phyloP scores from a whole-genome alignment of 2,329 filamentous ascomycete genomes.

The Monosporascus ibericus region DNA sequence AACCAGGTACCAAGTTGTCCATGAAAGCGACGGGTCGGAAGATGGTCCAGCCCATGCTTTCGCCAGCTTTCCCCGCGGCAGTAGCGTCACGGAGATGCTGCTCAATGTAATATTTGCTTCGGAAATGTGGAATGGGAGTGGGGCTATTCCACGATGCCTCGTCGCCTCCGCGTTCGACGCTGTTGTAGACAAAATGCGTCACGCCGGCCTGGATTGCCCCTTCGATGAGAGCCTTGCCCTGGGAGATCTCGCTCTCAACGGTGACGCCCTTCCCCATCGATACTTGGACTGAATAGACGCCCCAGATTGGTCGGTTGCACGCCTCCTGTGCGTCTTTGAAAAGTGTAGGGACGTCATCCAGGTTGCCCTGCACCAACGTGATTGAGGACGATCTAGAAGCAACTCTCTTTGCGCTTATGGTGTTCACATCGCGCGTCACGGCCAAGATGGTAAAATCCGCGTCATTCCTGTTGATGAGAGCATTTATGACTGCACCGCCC shows the following conservation, averaged over 20 bases:
- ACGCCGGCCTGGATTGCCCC: constrained; percentile 49
- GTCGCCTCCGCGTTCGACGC: constrained; percentile 56
- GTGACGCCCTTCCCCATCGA: constrained; percentile 30
- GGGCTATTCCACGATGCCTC: constrained; percentile 42
- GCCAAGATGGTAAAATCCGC: constrained; percentile 42
- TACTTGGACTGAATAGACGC: constrained; percentile 52
- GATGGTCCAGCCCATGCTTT: constrained; percentile 52
- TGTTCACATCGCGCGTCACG: constrained; percentile 48
- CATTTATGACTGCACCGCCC: constrained; percentile 36
- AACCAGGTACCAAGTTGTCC: constrained; percentile 40
- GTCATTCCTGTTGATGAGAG: constrained; percentile 26
- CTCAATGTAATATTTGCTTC: constrained; percentile 56
- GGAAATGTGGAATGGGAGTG: constrained; percentile 57
- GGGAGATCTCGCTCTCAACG: constrained; percentile 30
- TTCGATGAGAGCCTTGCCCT: constrained; percentile 55
- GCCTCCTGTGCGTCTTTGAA: constrained; percentile 31
- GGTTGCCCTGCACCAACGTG: constrained; percentile 42
- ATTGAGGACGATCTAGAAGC: constrained; percentile 33
- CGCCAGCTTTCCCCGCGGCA: constrained; percentile 25
- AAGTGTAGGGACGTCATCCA: constrained; percentile 43
- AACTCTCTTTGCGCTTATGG: constrained; percentile 41
- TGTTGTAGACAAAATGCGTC: constrained; percentile 57
- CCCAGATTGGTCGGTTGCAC: constrained; percentile 38
- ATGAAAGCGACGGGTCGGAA: constrained; percentile 58
- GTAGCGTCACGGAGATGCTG: constrained; percentile 47